phyloP scores from a whole-genome alignment of 345 rosid genomes.

The Bretschneidera sinensis region DNA sequence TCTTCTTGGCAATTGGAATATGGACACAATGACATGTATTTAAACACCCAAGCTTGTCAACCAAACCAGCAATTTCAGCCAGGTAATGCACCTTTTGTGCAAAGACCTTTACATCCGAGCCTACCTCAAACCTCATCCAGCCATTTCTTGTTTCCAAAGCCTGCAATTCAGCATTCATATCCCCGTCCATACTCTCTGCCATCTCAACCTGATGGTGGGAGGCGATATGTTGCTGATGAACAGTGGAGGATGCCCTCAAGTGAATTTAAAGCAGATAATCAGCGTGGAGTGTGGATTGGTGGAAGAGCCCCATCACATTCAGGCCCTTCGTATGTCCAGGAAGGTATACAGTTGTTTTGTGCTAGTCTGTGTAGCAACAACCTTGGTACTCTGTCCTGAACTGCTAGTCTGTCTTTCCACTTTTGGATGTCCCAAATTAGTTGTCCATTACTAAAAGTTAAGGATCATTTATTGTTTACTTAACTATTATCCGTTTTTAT shows the following conservation, averaged over 20 bases:
- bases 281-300: conserved; percentile 56
- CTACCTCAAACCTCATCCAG: conserved; percentile 50
- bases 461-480: no score
- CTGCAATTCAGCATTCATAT: conserved; percentile 51
- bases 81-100: conserved; percentile 43
- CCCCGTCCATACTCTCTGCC: conserved; percentile 53
- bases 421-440: neutral
- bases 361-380: neutral
- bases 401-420: neutral
- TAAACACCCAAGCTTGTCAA: conserved; percentile 63
- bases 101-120: conserved; percentile 46
- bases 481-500: no score
- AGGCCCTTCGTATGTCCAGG: conserved; percentile 51
- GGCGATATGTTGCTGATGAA: conserved; percentile 57
- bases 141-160: conserved; percentile 56
- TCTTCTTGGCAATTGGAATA: conserved; percentile 63
- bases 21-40: conserved; percentile 49
- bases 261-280: conserved; percentile 50
- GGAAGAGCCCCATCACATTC: conserved; percentile 60
- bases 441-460: neutral
- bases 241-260: conserved; percentile 58
- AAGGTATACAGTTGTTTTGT: conserved; percentile 38
- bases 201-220: conserved; percentile 53
- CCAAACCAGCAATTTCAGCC: conserved; percentile 63
- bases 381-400: neutral